Evolutionary conservation across 345 rosid species (phyloP), one percentile per base, ranked within the genome.

Genomic region (Psidium guajava): DNA sequence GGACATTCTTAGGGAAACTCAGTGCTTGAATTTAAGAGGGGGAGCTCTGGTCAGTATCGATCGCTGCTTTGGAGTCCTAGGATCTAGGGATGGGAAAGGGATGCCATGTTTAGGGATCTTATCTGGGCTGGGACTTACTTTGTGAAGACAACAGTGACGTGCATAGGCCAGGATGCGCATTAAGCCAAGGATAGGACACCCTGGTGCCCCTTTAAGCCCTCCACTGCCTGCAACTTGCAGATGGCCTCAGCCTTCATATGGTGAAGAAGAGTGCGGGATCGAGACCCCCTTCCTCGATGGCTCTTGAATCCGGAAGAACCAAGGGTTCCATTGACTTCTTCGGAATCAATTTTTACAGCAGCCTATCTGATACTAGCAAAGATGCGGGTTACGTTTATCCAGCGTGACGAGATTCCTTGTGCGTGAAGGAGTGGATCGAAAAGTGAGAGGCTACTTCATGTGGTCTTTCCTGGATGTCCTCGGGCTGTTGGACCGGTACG

Each of bases 311-410:
- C 40, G 44, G 84, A 83, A 53, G 56, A 83, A 55, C 90, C 14
- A 91, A 88, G 88, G 91, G 91, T 15, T 87, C 91, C 21, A 84
- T 84, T 42, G 93, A 96, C 85, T 95, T 91, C 88, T 3, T 94
- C 1, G 97, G 94, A 47, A 25, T 95, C 53, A 88, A 91, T 59
- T 89, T 90, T 82, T 94, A 94, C 87, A 52, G 54, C 54, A 52
- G 10, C 51, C 51, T 49, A 9, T 9, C 51, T 49, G 10, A 49
- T 49, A 49, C 51, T 9, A 49, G 11, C 51, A 49, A 11, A 49
- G 51, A 49, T 49, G 54, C 54, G 8, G 3, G 25, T 8, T 84
- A 24, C 51, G 15, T 28, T 52, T 52, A 52, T 14, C 18, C 18
- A 52, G 18, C 6, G 20, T 5, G 4, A 53, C 36, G 28, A 32